Percentiles rank a stretch among this genome's conserved stretches.
phyloP scores from a whole-genome alignment of 2,329 filamentous ascomycete genomes.

The Colletotrichum liaoningense region DNA sequence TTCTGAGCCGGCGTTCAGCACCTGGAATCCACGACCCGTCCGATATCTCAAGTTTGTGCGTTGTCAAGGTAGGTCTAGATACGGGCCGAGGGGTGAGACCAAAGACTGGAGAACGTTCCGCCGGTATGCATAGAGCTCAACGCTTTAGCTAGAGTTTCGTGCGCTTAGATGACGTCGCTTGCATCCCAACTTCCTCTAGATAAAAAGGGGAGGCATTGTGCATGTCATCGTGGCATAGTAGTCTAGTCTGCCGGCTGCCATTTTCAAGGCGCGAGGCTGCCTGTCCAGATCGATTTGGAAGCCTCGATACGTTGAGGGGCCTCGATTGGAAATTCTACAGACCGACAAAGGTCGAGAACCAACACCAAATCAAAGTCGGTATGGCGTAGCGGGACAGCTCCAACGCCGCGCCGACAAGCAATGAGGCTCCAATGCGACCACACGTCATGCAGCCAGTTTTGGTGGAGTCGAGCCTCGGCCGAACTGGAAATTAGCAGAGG shows the following conservation, averaged over 20 bases:
- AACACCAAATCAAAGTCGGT: neutral
- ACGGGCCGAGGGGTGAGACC: constrained; percentile 6
- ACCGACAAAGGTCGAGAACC: neutral
- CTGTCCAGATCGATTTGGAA: neutral
- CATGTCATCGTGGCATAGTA: neutral
- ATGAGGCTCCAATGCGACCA: constrained; percentile 23
- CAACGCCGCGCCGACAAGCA: constrained; percentile 19
- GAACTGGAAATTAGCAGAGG: constrained; percentile 24
- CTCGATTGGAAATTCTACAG: neutral
- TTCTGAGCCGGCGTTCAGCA: constrained; percentile 19
- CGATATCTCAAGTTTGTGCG: neutral
- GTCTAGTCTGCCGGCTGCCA: constrained; percentile 1
- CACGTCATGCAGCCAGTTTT: constrained; percentile 24
- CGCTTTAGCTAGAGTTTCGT: neutral
- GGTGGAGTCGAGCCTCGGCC: constrained; percentile 27
- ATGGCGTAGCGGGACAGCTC: constrained; percentile 17
- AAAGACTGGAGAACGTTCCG: neutral
- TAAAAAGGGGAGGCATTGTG: neutral
- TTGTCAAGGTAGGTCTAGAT: neutral
- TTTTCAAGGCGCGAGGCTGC: neutral
- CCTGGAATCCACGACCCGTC: neutral
- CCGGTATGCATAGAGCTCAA: neutral
- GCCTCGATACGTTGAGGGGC: neutral
- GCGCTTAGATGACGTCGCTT: constrained; percentile 15
- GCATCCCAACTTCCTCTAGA: neutral